A percentile compares a stretch with the other conserved stretches of the same genome.
These are phyloP conservation scores for Aspergillus pseudoterreus DNA, from an alignment of 2,329 filamentous ascomycete species.

Conservation along the genomic window DNA sequence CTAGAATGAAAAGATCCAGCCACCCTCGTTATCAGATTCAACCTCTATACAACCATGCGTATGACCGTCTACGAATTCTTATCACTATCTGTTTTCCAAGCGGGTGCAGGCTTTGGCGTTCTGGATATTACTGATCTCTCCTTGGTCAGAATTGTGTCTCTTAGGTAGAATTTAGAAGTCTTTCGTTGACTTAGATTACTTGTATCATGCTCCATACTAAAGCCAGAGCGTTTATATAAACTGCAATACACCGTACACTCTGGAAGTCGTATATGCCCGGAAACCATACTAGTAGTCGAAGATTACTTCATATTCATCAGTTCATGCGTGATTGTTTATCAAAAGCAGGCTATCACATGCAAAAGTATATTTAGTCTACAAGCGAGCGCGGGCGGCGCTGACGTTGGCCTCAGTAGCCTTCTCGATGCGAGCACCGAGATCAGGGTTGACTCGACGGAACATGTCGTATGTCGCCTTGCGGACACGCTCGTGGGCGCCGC, in stretches of 20 bases:
- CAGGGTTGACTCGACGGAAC: slow-evolving; percentile 55
- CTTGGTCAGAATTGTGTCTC: background rate
- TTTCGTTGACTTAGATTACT: background rate
- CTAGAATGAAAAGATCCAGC: background rate
- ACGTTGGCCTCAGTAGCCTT: slow-evolving; percentile 48
- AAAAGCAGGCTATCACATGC: background rate
- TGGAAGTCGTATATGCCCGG: background rate
- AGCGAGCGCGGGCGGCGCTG: slow-evolving; percentile 20
- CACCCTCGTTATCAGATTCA: background rate
- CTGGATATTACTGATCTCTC: background rate
- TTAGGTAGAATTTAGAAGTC: too few relatives aligned
- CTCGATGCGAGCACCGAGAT: slow-evolving; percentile 52
- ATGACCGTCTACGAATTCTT: slow-evolving; percentile 3
- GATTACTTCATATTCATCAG: background rate
- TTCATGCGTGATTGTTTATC: slow-evolving; percentile 1
- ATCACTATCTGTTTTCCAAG: background rate
- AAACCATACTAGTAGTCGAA: background rate
- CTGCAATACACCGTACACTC: background rate
- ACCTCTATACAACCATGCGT: background rate
- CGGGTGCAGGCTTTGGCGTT: background rate
- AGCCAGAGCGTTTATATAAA: background rate
- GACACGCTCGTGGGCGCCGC: slow-evolving; percentile 52
- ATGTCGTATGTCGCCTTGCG: slow-evolving; percentile 59
- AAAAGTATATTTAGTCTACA: slow-evolving; percentile 18
- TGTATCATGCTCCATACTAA: background rate